Conservation (phyloP, 2,329 filamentous ascomycete species). For the Hymenoscyphus scutula region DNA sequence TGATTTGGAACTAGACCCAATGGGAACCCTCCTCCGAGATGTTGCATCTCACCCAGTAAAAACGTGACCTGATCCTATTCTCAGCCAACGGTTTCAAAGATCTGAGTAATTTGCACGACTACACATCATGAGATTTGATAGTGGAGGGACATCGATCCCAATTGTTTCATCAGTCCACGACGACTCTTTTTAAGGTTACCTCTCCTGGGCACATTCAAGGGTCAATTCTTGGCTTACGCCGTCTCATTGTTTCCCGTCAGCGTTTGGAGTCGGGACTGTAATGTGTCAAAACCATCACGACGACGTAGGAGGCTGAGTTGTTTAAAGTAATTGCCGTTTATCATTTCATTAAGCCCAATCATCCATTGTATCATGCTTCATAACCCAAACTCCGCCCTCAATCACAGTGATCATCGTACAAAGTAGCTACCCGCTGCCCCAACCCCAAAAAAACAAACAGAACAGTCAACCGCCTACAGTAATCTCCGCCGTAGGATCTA, state of each 20-base stretch:
- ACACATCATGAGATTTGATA: not conserved
- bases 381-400: constrained; percentile 13
- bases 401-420: constrained; percentile 9
- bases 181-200: not conserved
- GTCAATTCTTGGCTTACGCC: not conserved
- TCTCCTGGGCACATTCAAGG: not conserved
- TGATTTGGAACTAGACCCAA: not conserved
- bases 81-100: not conserved
- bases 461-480: constrained; percentile 34
- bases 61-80: constrained; percentile 1
- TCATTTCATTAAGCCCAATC: constrained; percentile 8
- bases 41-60: not conserved
- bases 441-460: too few relatives aligned
- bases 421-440: constrained; percentile 1
- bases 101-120: not conserved
- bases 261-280: not conserved
- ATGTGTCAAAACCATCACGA: not conserved
- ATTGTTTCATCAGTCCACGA: not conserved
- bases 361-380: constrained; percentile 10
- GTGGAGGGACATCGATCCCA: not conserved
- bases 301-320: not conserved
- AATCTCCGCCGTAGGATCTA: constrained; percentile 60
- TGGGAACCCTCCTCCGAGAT: not conserved
- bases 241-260: not conserved
- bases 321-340: constrained; percentile 5